These are phyloP conservation scores for Rhodotorula sp. DNA, from an alignment of 1,284 basidiomycete genomes.

Conservation along the genomic window DNA sequence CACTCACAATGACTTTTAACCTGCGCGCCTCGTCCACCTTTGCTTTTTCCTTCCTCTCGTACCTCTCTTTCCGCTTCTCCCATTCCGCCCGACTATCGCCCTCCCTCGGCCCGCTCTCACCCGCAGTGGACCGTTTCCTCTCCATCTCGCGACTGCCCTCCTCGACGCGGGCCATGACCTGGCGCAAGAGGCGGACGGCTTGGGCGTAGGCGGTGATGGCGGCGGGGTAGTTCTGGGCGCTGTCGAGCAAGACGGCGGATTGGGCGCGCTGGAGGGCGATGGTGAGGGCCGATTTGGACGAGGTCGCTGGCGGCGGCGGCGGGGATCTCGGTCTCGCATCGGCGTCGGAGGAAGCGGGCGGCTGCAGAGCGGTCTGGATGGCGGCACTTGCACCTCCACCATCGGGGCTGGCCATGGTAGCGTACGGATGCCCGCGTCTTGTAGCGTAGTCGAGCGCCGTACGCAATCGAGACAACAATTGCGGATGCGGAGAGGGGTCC, in stretches of 20 bases:
- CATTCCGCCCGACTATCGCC: slow-evolving; percentile 29
- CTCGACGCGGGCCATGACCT: slow-evolving; percentile 52
- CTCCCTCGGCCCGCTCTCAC: slow-evolving; percentile 7
- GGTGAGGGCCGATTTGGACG: slow-evolving; percentile 50
- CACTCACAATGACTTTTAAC: slow-evolving; percentile 49
- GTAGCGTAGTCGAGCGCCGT: too few relatives aligned
- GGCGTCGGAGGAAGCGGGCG: not conserved
- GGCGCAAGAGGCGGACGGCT: slow-evolving; percentile 49
- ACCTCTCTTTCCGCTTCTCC: slow-evolving; percentile 28
- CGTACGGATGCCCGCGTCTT: too few relatives aligned
- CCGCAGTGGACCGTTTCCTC: slow-evolving; percentile 9
- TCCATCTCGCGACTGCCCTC: slow-evolving; percentile 34
- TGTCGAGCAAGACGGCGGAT: slow-evolving; percentile 51
- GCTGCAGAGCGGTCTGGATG: too few relatives aligned
- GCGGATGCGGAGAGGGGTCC: too few relatives aligned
- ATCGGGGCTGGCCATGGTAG: too few relatives aligned
- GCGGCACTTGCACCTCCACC: too few relatives aligned
- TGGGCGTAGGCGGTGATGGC: slow-evolving; percentile 51
- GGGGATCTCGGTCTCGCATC: slow-evolving; percentile 1
- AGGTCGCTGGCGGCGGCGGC: slow-evolving; percentile 4
- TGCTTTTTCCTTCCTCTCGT: slow-evolving; percentile 44
- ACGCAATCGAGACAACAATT: too few relatives aligned
- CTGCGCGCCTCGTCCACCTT: slow-evolving; percentile 49
- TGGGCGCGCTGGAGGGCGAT: slow-evolving; percentile 52
- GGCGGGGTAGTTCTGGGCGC: slow-evolving; percentile 50